A percentile compares a stretch with the other conserved stretches of the same genome.
Conservation (phyloP, 176 grass and related monocot species). For the Hyparrhenia diplandra region DNA sequence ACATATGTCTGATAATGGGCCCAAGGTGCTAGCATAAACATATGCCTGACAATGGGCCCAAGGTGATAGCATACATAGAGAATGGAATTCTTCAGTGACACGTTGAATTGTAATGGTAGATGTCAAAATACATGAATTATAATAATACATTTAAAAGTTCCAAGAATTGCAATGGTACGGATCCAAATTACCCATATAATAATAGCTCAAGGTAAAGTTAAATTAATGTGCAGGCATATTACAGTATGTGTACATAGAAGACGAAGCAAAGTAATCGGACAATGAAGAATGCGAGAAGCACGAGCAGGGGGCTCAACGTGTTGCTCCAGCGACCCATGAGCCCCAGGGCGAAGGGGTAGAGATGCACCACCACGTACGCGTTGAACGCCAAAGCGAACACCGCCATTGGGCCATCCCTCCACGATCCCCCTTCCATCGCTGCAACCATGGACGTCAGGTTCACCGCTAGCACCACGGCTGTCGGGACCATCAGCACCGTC, state of each 20-base stretch:
- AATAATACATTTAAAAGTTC: no score
- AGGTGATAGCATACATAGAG: no score
- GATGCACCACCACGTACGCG: constrained; percentile 16
- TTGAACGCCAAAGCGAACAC: constrained; percentile 11
- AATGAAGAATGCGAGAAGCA: background rate
- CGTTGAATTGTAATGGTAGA: no score
- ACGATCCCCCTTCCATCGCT: background rate
- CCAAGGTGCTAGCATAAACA: no score
- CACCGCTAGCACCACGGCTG: background rate
- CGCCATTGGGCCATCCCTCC: background rate
- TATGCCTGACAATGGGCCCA: no score
- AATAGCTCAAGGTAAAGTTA: no score
- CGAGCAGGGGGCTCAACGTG: background rate
- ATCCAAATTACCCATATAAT: no score
- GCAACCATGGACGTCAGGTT: constrained; percentile 10
- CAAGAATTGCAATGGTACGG: no score
- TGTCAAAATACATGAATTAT: no score
- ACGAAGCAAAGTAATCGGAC: background rate
- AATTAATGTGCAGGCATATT: no score
- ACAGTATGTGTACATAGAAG: background rate
- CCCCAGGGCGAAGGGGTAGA: constrained; percentile 18
- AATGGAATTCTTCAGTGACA: no score
- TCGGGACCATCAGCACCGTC: constrained; percentile 23
- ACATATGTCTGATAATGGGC: no score
- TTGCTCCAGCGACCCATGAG: constrained; percentile 11